Base-by-base conservation (phyloP, 2,329 filamentous ascomycete species). In the Fusarium tricinctum region DNA sequence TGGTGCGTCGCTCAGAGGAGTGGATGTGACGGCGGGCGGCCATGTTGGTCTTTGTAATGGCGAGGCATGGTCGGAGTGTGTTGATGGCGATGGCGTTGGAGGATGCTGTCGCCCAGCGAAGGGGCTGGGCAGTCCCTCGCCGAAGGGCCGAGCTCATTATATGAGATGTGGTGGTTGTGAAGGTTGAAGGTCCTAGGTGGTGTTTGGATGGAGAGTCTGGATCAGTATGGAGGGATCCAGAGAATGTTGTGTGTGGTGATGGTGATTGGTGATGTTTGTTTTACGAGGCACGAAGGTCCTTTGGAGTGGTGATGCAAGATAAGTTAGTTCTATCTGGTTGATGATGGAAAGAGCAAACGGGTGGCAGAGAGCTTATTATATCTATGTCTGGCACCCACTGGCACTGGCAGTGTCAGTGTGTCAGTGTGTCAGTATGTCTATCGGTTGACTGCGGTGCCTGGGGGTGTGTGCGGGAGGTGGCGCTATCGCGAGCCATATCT, bases 1-100 rank as follows among this genome's bases (percentile, higher is more conserved):
- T 76, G 17, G 78, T 76, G 63, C 77, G 76, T 56, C 74, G 73
- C 60, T 79, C 76, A 39, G 79, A 81, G 26, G 77, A 78, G 66
- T 81, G 79, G 60, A 81, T 77, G 59, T 60, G 59, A 32, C 77
- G 78, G 45, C 73, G 72, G 43, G 63, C 52, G 57, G 63, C 42
- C 42, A 65, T 49, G 35, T 55, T 68, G 58, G 47, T 51, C 47
- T 50, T 63, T 22, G 49, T 64, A 47, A 73, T 65, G 56, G 69
- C 53, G 47, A 70, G 57, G 66, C 66, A 69, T 71, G 58, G 56
- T 46, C 61, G 67, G 42, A 70, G 33, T 26, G 62, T 57, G 71
- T 65, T 64, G 61, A 69, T 61, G 51, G 56, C 35, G 42, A 63
- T 62, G 65, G 59, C 49, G 63, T 49, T 66, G 55, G 47, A 56